Evolutionary conservation across 495 filamentous ascomycete species (phyloP).

Genomic region (Pseudevernia furfuracea): DNA sequence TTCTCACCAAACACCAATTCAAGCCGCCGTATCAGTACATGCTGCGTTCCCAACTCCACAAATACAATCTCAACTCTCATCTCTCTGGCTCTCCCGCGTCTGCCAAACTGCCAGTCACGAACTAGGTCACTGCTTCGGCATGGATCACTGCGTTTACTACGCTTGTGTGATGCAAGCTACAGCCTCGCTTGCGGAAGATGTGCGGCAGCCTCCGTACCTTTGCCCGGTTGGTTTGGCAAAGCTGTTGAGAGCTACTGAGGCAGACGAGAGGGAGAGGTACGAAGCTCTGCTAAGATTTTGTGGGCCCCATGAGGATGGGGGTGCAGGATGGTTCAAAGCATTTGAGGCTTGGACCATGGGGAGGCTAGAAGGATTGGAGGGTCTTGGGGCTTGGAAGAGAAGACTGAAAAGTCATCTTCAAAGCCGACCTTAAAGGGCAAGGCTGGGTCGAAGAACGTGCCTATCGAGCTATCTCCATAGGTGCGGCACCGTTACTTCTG

Average conservation of each 20-base stretch:
- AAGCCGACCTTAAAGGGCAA: neutral
- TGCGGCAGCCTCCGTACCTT: constrained; percentile 57
- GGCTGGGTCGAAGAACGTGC: neutral
- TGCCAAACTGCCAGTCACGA: constrained; percentile 56
- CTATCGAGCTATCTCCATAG: neutral
- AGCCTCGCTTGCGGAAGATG: constrained; percentile 52
- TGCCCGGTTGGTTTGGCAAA: constrained; percentile 58
- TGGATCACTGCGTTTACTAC: constrained; percentile 61
- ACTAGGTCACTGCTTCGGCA: constrained; percentile 57
- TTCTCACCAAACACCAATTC: neutral
- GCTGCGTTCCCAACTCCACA: constrained; percentile 15
- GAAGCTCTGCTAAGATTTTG: constrained; percentile 40
- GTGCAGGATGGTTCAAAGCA: constrained; percentile 1
- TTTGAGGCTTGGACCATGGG: neutral
- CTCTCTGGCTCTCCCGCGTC: constrained; percentile 50
- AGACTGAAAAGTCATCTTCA: neutral
- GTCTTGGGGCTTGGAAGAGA: neutral
- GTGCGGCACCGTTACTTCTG: neutral
- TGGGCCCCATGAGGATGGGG: constrained; percentile 16
- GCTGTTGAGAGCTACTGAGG: constrained; percentile 37
- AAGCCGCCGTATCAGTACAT: constrained; percentile 23
- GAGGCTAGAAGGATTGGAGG: neutral
- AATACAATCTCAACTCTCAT: constrained; percentile 19
- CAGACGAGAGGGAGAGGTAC: constrained; percentile 37
- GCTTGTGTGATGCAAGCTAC: constrained; percentile 64